Percentiles rank a stretch among this genome's conserved stretches.
Conservation (phyloP, 2,329 filamentous ascomycete genomes). For the Elsinoe australis region DNA sequence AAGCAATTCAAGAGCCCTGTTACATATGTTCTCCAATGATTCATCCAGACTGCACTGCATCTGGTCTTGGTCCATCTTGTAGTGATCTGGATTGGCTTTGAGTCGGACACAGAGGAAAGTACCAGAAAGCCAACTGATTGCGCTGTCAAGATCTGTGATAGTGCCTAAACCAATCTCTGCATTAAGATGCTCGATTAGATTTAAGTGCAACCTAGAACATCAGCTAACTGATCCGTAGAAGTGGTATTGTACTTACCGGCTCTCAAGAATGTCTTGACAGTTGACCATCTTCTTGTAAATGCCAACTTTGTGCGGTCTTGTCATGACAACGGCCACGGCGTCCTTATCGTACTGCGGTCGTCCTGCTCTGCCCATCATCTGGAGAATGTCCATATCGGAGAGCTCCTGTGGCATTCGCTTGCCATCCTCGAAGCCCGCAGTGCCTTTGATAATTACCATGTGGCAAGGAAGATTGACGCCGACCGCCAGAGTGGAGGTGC, state of each 20-base stretch:
- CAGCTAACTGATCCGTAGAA: neutral
- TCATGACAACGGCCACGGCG: slow-evolving; percentile 73
- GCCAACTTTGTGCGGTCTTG: slow-evolving; percentile 53
- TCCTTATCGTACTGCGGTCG: slow-evolving; percentile 74
- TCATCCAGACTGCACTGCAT: slow-evolving; percentile 50
- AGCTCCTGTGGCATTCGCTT: slow-evolving; percentile 51
- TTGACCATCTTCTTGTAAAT: slow-evolving; percentile 68
- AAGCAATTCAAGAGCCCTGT: slow-evolving; percentile 58
- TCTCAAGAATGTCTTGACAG: slow-evolving; percentile 67
- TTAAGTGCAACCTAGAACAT: slow-evolving; percentile 56
- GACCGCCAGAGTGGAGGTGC: slow-evolving; percentile 76
- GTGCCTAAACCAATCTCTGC: slow-evolving; percentile 74
- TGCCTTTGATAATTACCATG: slow-evolving; percentile 76
- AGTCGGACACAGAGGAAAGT: slow-evolving; percentile 74
- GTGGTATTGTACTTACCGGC: slow-evolving; percentile 39
- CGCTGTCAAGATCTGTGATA: slow-evolving; percentile 55
- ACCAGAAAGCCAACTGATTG: slow-evolving; percentile 65
- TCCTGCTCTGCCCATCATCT: slow-evolving; percentile 81
- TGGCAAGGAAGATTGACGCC: slow-evolving; percentile 80
- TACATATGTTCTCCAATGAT: slow-evolving; percentile 62
- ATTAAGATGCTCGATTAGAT: slow-evolving; percentile 76
- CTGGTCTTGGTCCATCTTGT: slow-evolving; percentile 53
- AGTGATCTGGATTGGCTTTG: slow-evolving; percentile 61
- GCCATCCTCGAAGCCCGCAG: slow-evolving; percentile 51
- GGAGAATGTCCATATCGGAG: slow-evolving; percentile 77